These are phyloP conservation scores for Nymphaea thermarum DNA, from an alignment of 164 flowering plant genomes.

Conservation along the genomic window DNA sequence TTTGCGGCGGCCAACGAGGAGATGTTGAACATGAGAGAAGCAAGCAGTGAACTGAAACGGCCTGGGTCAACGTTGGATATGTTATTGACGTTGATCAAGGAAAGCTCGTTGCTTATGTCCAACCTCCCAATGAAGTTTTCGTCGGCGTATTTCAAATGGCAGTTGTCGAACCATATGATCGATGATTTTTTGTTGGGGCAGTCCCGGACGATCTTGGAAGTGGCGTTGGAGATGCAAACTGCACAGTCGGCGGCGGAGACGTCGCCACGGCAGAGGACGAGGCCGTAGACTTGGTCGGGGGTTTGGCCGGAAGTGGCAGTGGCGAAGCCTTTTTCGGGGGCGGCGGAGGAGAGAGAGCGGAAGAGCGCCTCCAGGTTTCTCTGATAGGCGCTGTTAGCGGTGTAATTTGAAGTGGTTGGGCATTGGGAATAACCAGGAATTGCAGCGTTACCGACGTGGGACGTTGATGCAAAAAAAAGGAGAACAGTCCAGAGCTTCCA, in stretches of 20 bases:
- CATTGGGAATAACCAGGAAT: not conserved
- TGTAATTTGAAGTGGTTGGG: not conserved
- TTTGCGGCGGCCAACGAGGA: not conserved
- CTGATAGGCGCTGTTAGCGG: not conserved
- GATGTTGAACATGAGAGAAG: not conserved
- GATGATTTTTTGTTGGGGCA: conserved; percentile 16
- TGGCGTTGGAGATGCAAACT: conserved; percentile 10
- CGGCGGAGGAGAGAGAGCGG: not conserved
- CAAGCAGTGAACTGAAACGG: not conserved
- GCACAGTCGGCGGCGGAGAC: conserved; percentile 5
- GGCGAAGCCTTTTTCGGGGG: not conserved
- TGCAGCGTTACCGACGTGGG: not conserved
- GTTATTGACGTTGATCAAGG: not conserved
- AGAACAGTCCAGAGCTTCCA: not conserved
- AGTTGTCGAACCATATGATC: conserved; percentile 13
- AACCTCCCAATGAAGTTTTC: not conserved
- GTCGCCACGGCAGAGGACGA: conserved; percentile 21
- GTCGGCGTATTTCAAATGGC: conserved; percentile 8
- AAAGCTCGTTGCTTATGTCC: not conserved
- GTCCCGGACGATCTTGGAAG: not conserved
- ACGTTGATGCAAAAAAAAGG: not conserved
- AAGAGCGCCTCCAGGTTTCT: not conserved
- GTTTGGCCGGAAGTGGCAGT: not conserved
- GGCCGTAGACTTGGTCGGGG: not conserved
- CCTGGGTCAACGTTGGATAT: conserved; percentile 2